These are phyloP conservation scores for Tulasnella sp. DNA, from an alignment of 768 basidiomycete species.

Conservation along the genomic window DNA sequence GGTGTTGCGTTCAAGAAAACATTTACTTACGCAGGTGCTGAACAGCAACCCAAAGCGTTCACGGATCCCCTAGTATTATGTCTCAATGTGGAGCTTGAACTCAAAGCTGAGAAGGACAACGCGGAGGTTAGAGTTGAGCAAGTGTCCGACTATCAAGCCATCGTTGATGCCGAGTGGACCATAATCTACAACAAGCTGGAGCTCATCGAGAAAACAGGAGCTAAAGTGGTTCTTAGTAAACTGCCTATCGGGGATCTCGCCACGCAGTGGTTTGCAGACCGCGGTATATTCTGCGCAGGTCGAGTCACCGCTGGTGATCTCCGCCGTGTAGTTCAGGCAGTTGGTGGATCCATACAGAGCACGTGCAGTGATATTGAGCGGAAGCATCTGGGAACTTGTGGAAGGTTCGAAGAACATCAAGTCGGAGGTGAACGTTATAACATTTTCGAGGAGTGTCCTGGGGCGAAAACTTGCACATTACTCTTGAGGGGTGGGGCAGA, in stretches of 20 bases:
- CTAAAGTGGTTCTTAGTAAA: slow-evolving; percentile 94
- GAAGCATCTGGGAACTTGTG: slow-evolving; percentile 91
- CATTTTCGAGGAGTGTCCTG: slow-evolving; percentile 82
- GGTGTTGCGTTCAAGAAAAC: slow-evolving; percentile 99
- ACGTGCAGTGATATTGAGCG: slow-evolving; percentile 85
- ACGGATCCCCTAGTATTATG: slow-evolving; percentile 78
- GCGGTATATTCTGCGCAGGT: slow-evolving; percentile 97
- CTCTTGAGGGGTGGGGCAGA: slow-evolving; percentile 92
- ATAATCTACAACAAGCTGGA: slow-evolving; percentile 97
- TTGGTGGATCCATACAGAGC: slow-evolving; percentile 87
- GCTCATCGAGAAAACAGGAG: slow-evolving; percentile 90
- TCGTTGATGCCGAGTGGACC: slow-evolving; percentile 99
- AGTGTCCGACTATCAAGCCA: slow-evolving; percentile 96
- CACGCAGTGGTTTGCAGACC: slow-evolving; percentile 98
- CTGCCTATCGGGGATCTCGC: slow-evolving; percentile 97
- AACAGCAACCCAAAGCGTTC: slow-evolving; percentile 96
- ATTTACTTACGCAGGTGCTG: slow-evolving; percentile 96
- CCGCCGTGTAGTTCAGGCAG: slow-evolving; percentile 87
- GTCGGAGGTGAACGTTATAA: slow-evolving; percentile 96
- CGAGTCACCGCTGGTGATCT: slow-evolving; percentile 84
- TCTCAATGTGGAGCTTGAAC: slow-evolving; percentile 92
- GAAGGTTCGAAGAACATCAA: slow-evolving; percentile 82
- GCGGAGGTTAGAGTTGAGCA: slow-evolving; percentile 95
- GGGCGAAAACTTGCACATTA: slow-evolving; percentile 91
- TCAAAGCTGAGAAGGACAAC: slow-evolving; percentile 99